Conservation (phyloP, 164 flowering plant species). For the Annona cherimola region DNA sequence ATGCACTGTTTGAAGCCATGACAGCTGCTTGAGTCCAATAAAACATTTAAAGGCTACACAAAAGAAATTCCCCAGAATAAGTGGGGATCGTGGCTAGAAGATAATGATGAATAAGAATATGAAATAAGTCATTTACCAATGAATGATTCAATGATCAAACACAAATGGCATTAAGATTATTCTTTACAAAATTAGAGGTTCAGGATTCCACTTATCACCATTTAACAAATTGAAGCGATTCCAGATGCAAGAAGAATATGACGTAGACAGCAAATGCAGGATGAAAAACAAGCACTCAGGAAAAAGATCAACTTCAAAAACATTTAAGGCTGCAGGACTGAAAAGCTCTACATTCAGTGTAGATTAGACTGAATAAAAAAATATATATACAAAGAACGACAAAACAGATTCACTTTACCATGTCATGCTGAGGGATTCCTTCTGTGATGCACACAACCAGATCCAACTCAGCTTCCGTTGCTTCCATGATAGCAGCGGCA, state of each 20-base stretch:
- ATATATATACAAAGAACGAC: background rate
- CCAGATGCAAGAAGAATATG: background rate
- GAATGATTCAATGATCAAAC: background rate
- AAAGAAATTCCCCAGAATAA: no score
- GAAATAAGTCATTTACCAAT: no score
- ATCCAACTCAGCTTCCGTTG: constrained; percentile 93
- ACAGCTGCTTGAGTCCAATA: background rate
- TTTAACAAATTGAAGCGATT: background rate
- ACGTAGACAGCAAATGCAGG: background rate
- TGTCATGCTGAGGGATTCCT: constrained; percentile 98
- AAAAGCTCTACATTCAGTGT: no score
- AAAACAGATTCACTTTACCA: constrained; percentile 40
- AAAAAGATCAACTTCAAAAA: no score
- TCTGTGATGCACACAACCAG: constrained; percentile 96
- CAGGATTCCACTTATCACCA: background rate
- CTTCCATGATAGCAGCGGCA: constrained; percentile 94
- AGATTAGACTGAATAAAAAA: background rate
- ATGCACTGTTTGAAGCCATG: background rate
- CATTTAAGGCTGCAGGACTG: no score
- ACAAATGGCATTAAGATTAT: background rate
- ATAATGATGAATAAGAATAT: no score
- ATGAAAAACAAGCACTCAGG: background rate
- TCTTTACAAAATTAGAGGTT: no score
- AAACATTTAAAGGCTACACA: background rate
- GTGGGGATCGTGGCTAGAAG: background rate